These are phyloP conservation scores for Raffaelea deltoideospora DNA, from an alignment of 2,329 filamentous ascomycete species.

Conservation along the genomic window DNA sequence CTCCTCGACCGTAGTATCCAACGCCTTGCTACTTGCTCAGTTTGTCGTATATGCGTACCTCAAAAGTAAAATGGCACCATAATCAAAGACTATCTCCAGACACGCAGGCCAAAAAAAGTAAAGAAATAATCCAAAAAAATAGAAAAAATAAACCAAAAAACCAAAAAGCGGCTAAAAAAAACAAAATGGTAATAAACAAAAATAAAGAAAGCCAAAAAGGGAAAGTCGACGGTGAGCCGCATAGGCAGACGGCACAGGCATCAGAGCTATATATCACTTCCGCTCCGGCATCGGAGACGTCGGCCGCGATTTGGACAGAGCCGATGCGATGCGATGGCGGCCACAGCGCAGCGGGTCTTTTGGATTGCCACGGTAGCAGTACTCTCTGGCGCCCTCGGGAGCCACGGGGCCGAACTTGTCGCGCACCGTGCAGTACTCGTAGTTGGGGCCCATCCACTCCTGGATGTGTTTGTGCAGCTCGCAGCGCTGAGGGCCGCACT, in stretches of 20 bases:
- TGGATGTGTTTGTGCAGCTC: slow-evolving; percentile 48
- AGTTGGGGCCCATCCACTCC: slow-evolving; percentile 39
- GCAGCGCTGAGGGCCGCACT: slow-evolving; percentile 45
- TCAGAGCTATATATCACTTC: too few relatives aligned
- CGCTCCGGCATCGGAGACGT: slow-evolving; percentile 2
- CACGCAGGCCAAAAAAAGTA: too few relatives aligned
- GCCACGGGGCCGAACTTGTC: slow-evolving; percentile 39
- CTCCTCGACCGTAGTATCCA: too few relatives aligned
- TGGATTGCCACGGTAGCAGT: slow-evolving; percentile 45
- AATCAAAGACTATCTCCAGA: too few relatives aligned
- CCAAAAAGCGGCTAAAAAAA: background rate
- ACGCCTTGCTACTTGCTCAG: too few relatives aligned
- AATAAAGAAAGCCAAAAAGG: background rate
- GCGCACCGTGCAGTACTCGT: slow-evolving; percentile 47
- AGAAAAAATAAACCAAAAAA: background rate
- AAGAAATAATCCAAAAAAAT: too few relatives aligned
- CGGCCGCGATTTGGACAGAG: slow-evolving; percentile 15
- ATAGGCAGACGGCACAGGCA: too few relatives aligned
- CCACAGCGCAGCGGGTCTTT: slow-evolving; percentile 43
- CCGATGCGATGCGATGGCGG: slow-evolving; percentile 36
- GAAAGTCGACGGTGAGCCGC: too few relatives aligned
- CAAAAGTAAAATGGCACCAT: too few relatives aligned
- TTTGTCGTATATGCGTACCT: too few relatives aligned
- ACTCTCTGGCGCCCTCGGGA: slow-evolving; percentile 27
- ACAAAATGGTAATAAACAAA: background rate